Evolutionary conservation across 306 rosid species (phyloP), one percentile per base, ranked within the genome.

Genomic region (Inga oerstediana): DNA sequence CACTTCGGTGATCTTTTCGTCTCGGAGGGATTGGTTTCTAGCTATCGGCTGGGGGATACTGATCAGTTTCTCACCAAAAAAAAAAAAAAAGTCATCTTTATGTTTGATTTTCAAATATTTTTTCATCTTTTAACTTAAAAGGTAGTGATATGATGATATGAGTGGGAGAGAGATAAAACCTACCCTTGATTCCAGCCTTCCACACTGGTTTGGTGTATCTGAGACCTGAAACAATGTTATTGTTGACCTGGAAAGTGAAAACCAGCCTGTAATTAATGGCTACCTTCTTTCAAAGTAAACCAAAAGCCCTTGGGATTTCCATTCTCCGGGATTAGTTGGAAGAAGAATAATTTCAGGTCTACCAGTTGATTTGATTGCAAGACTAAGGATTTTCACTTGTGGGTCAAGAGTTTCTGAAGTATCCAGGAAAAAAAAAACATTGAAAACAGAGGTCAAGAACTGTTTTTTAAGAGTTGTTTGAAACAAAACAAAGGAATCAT

Each of bases 251-350:
- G 80, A 96, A 92, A 72, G 94, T 87, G 91, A 96, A 96, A 76
- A 82, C 49, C 32, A 96, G 86, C 64, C 90, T 91, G 87, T 94
- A 94, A 39, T 39, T 39, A 39, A 70, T 82, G 92, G 93, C 98
- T 94, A 58, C 97, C 99, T 89, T 96, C 99, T 89, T 96, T 96
- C 93, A 96, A 86, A 83, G 97, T 94, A 84, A 96, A 94, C 98
- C 99, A 93, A 24, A 76, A 78, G 39, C 99, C 94, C 86, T 92
- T 88, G 45, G 94, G 97, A 62, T 90, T 93, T 82, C 98, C 97
- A 35, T 30, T 87, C 72, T 91, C 94, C 5, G 97, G 97, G 77
- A 94, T 85, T 20, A 93, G 43, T 39, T 0, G 43, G 1, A 39
- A 39, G 87, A 70, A 96, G 97, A 79, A 94, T 79, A 37, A 94